Evolutionary conservation across 441 rosid genomes (phyloP), one percentile per base, ranked within the genome.

Genomic region (Pelargonium fulgidum): DNA sequence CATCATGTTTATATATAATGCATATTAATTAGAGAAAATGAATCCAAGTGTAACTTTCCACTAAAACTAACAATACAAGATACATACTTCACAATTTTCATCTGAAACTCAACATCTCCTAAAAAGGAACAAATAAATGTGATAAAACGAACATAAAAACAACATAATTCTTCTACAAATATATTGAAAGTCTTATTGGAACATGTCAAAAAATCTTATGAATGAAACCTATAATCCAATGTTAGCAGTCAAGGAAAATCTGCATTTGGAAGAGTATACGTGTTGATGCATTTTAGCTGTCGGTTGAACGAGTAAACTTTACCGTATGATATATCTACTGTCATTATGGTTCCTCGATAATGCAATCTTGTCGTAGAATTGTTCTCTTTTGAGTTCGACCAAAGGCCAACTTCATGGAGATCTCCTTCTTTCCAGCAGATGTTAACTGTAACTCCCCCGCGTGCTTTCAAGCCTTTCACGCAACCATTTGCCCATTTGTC

Each of bases 401-500:
- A 76, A 10, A 91, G 79, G 54, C 80, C 78, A 19, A 88, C 78
- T 82, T 91, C 89, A 50, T 83, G 84, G 58, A 91, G 93, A 26
- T 88, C 78, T n/a, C 88, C 92, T 83, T 80, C 92, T 73, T 71
- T 78, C 98, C 98, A 93, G 76, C 73, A 75, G 56, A 93, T 70
- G 79, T 59, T 80, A 50, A 91, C 89, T 0, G 93, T 88, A 74
- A 85, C 71, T 4, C 91, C 84, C 0, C 98, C 98, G 0, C 92
- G 82, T 0, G 97, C 97, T 77, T 84, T 89, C 73, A 93, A 64
- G 65, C 98, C 98, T 80, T 83, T 84, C 39, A 74, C 85, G 19
- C 77, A 83, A 29, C 98, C 98, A 22, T 83, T 84, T 0, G 81
- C 75, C 98, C 97, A 93, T 76, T 89, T 91, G 64, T 89, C 84